phyloP scores from a whole-genome alignment of 2,329 filamentous ascomycete genomes.

The Phyllachora maydis region DNA sequence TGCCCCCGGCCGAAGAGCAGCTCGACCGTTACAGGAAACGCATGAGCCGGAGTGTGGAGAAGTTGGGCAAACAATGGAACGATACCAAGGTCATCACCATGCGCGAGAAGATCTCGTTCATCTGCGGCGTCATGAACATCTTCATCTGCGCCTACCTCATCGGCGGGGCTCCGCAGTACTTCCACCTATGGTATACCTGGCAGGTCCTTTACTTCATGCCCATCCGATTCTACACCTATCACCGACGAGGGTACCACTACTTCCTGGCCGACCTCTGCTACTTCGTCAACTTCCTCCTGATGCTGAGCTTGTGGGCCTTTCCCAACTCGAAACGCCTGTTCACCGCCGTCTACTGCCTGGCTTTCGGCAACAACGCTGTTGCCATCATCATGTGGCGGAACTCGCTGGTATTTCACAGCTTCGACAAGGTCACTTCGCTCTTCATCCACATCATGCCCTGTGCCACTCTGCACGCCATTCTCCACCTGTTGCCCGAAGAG shows the following conservation, averaged over 20 bases:
- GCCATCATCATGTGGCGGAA: conserved; percentile 99
- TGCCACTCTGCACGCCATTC: conserved; percentile 76
- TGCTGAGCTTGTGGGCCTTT: conserved; percentile 77
- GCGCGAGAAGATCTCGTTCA: conserved; percentile 90
- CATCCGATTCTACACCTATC: conserved; percentile 80
- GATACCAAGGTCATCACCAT: conserved; percentile 74
- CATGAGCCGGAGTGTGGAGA: conserved; percentile 78
- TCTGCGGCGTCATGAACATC: conserved; percentile 90
- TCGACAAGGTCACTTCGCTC: conserved; percentile 95
- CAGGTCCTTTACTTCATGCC: conserved; percentile 95
- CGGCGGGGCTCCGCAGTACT: conserved; percentile 64
- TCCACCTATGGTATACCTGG: conserved; percentile 80
- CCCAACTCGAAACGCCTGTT: conserved; percentile 80
- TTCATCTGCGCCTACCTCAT: conserved; percentile 92
- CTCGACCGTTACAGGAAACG: conserved; percentile 75
- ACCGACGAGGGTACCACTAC: conserved; percentile 83
- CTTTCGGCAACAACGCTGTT: conserved; percentile 90
- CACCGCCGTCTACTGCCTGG: conserved; percentile 78
- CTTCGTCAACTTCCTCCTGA: conserved; percentile 78
- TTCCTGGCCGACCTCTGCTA: conserved; percentile 96
- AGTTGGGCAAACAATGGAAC: conserved; percentile 68
- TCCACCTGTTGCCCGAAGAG: conserved; percentile 54
- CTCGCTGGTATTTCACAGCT: conserved; percentile 91
- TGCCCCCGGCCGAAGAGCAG: conserved; percentile 79
- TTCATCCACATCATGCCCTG: conserved; percentile 99